Evolutionary conservation across 2,329 filamentous ascomycete species (phyloP), one percentile per base, ranked within the genome.

Genomic region (Aspergillus brasiliensis): DNA sequence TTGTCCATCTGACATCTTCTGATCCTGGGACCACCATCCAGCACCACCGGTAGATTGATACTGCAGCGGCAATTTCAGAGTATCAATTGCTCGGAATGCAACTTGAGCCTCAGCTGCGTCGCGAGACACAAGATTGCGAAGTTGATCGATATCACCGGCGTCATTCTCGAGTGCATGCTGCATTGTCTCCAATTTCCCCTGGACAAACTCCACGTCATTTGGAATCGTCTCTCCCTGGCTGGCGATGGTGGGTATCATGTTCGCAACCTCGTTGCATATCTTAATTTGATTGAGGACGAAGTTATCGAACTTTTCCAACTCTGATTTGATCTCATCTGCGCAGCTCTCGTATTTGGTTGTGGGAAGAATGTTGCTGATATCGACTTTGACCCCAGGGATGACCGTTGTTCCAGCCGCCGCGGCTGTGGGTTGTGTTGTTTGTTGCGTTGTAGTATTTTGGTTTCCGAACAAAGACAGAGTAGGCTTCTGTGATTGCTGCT

Each of bases 281-380:
- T 84, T 83, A 70, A 96, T 92, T 72, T 95, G 92, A 56, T 84
- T 83, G 68, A 91, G 86, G 67, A 99, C 94, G 65, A 89, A 86
- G 59, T 86, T 85, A 76, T 99, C 94, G 64, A 96, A 86, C 8
- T 83, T 78, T 63, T 91, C 86, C 62, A 99, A 90, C 66, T 91
- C 81, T 63, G 87, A 86, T 71, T 96, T 92, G 15, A 97, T 81
- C 28, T 91, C 87, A 66, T 94, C 90, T 61, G 91, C 87, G 27
- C 97, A 88, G 75, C 97, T 94, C 72, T 92, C 91, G 80, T 95
- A 97, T 62, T 95, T 91, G 3, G 92, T 97, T 0, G 93, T 96
- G 15, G 90, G 89, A 55, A 92, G 87, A 61, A 98, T 82, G 71
- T 91, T 91, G 67, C 86, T 86, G 55, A 91, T 78, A 75, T 95